Base-by-base conservation (phyloP, 2,329 filamentous ascomycete genomes). In the Dactylellina parvicollis region DNA sequence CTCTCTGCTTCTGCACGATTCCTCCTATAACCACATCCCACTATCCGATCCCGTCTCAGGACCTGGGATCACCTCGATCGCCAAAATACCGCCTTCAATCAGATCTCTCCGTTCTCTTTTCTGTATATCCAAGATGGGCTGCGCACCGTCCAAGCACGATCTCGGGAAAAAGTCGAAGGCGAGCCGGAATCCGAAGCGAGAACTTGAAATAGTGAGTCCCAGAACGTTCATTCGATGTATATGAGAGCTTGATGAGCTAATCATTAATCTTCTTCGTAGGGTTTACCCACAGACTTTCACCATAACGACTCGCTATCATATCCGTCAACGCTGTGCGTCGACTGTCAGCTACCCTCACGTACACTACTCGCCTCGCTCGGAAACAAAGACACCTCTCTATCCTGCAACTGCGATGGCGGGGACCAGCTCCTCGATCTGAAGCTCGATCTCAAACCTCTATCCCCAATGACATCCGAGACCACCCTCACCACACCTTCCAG, bases 261-360 rank as follows among this genome's bases (percentile, higher is more conserved):
- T 32, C 4, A 14, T 24, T 14, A 24, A 38, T 1, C 9, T 20
- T 32, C 12, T 50, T n/a, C 24, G 34, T 28, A 73, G 69, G 46
- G 69, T 54, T 73, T 9, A 28, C 69, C 69, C 26, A 73, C 52
- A 30, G 40, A 73, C 38, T 73, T 73, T 28, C 60, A 66, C 18
- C 69, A 55, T 18, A 73, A 59, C n/a, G n/a, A n/a, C 18, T 49
- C 69, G n/a, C 36, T 66, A 8, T 66, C 69, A 24, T 73, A 73
- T 30, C 69, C 69, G 14, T 73, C 69, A 32, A 56, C 69, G 60
- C 60, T 73, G 69, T 73, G 69, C 60, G 61, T 73, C 32, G 60
- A 66, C 12, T 73, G 69, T 47, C 40, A 61, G 9, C 30, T 73
- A 16, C 69, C 69, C 3, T 73, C 69, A 28, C 60, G 60, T 22